Conservation (phyloP, 2,329 filamentous ascomycete genomes). For the Colletotrichum sp. region DNA sequence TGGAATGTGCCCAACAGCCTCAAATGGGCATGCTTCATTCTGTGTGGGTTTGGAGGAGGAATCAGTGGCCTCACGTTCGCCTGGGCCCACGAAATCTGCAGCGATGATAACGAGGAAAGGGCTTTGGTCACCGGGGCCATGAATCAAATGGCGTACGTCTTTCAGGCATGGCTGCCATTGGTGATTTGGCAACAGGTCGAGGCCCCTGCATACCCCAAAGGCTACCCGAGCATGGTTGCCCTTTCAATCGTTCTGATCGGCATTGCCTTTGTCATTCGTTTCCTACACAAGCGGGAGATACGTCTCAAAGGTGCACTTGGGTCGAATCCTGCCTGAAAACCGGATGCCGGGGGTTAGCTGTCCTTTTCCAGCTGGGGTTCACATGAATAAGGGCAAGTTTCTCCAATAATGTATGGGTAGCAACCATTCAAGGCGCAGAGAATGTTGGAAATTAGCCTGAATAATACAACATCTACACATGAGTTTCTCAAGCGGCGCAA, state of each 20-base stretch:
- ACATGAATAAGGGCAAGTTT: background rate
- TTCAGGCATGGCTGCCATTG: slow-evolving; percentile 62
- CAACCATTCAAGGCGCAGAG: background rate
- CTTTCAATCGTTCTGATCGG: slow-evolving; percentile 54
- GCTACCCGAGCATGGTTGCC: slow-evolving; percentile 38
- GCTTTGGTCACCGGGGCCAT: slow-evolving; percentile 14
- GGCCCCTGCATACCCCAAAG: slow-evolving; percentile 46
- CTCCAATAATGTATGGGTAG: background rate
- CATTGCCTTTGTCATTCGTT: slow-evolving; percentile 51
- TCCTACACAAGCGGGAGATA: slow-evolving; percentile 47
- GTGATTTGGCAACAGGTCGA: slow-evolving; percentile 54
- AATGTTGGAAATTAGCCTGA: background rate
- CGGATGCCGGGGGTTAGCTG: background rate
- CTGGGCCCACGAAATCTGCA: slow-evolving; percentile 24
- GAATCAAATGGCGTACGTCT: slow-evolving; percentile 37
- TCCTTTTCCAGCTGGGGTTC: background rate
- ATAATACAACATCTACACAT: background rate
- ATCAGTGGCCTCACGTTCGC: slow-evolving; percentile 9
- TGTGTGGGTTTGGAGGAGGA: slow-evolving; percentile 22
- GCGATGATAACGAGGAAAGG: slow-evolving; percentile 11
- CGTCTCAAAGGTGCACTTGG: background rate
- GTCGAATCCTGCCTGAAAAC: background rate
- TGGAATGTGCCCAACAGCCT: slow-evolving; percentile 61
- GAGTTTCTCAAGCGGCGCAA: background rate
- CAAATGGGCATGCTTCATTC: slow-evolving; percentile 57